Evolutionary conservation across 228 moss, liverwort and hornwort species (phyloP).

Genomic region (Sphagnum fallax): DNA sequence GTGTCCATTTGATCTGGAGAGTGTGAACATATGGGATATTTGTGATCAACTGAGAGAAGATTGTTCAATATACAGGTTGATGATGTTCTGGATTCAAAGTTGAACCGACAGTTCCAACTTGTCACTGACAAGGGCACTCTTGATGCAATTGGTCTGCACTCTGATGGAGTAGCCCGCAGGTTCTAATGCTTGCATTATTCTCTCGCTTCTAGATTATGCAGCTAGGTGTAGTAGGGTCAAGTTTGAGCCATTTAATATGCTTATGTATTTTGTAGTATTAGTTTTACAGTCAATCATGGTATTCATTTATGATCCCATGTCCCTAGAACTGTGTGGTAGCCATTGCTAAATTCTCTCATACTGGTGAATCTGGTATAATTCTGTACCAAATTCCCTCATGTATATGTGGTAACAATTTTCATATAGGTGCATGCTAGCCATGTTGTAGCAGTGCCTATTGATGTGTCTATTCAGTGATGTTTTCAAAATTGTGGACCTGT

Average conservation of each 20-base stretch:
- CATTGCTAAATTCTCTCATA: too few relatives aligned
- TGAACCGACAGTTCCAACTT: slow-evolving; percentile 69
- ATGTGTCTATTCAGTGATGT: not conserved
- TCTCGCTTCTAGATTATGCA: not conserved
- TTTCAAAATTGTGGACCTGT: not conserved
- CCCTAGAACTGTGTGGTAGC: not conserved
- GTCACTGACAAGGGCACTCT: slow-evolving; percentile 96
- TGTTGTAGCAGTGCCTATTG: too few relatives aligned
- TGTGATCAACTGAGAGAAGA: not conserved
- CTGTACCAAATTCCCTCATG: too few relatives aligned
- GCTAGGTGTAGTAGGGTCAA: not conserved
- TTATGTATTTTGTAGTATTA: not conserved
- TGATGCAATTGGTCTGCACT: slow-evolving; percentile 96
- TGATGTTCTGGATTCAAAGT: slow-evolving; percentile 77
- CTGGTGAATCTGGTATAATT: too few relatives aligned
- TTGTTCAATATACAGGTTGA: slow-evolving; percentile 49
- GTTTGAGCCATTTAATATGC: not conserved
- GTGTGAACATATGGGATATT: not conserved
- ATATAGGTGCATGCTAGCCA: too few relatives aligned
- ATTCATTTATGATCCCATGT: not conserved
- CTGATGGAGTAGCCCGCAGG: slow-evolving; percentile 81
- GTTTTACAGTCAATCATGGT: not conserved
- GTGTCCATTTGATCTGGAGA: too few relatives aligned
- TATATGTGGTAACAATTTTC: too few relatives aligned
- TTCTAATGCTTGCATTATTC: slow-evolving; percentile 5